These are phyloP conservation scores for Xylariaceae sp. DNA, from an alignment of 2,329 filamentous ascomycete species.

Conservation along the genomic window DNA sequence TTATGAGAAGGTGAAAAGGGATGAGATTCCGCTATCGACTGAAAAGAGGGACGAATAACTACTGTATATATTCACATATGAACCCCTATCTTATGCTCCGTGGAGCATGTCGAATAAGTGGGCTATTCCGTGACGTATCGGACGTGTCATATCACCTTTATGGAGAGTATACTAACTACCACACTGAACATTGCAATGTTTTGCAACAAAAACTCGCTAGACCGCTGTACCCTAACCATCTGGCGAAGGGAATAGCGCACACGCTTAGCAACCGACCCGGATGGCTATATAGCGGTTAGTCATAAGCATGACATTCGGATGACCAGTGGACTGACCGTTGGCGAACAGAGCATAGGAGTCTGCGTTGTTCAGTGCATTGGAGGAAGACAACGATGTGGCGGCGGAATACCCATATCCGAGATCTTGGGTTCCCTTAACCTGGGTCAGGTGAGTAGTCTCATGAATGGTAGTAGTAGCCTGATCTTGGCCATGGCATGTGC, in stretches of 20 bases:
- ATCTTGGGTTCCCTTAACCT: constrained; percentile 56
- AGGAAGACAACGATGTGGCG: constrained; percentile 42
- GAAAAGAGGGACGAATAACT: no score
- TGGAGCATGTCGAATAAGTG: no score
- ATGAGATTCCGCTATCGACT: no score
- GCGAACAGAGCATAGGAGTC: constrained; percentile 52
- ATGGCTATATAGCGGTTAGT: constrained; percentile 26
- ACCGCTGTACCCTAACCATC: no score
- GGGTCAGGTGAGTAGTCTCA: constrained; percentile 61
- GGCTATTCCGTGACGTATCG: no score
- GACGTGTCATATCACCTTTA: no score
- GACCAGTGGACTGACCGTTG: constrained; percentile 32
- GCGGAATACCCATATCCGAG: constrained; percentile 53
- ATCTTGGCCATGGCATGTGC: constrained; percentile 59
- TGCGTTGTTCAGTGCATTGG: constrained; percentile 58
- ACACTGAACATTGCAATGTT: no score
- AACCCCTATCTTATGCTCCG: no score
- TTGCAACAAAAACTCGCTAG: no score
- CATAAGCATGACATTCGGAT: neutral
- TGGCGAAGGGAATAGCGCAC: neutral
- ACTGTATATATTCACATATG: no score
- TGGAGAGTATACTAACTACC: no score
- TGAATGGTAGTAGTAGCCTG: constrained; percentile 63
- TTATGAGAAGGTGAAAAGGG: no score
- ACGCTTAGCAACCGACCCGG: constrained; percentile 36